phyloP scores from a whole-genome alignment of 2,329 filamentous ascomycete species.

The Esteya vermicola region DNA sequence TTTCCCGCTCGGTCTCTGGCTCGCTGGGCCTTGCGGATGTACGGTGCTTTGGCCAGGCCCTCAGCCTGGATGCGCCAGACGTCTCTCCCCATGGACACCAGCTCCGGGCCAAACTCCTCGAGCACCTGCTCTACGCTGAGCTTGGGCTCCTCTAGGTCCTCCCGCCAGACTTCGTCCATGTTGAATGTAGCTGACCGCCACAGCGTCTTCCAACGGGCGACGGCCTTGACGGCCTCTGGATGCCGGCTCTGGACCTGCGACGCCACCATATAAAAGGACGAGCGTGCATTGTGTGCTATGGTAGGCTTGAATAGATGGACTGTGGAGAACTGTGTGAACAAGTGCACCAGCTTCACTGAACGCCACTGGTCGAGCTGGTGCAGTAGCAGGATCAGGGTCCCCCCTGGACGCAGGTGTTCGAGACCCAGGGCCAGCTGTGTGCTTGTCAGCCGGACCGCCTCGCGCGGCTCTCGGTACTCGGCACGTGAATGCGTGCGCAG shows the following conservation, averaged over 20 bases:
- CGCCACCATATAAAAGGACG: constrained; percentile 40
- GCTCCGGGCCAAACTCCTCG: constrained; percentile 19
- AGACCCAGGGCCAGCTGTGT: constrained; percentile 31
- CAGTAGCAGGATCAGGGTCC: constrained; percentile 35
- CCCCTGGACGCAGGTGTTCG: constrained; percentile 27
- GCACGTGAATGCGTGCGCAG: constrained; percentile 22
- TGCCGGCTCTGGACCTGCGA: constrained; percentile 21
- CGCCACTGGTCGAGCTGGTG: constrained; percentile 30
- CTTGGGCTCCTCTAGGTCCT: constrained; percentile 6
- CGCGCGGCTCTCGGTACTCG: constrained; percentile 17
- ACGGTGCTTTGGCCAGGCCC: constrained; percentile 8
- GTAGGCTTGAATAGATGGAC: constrained; percentile 30
- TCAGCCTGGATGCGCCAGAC: constrained; percentile 22
- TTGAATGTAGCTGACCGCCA: constrained; percentile 27
- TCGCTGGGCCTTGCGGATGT: too few species aligned
- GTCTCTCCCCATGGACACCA: constrained; percentile 16
- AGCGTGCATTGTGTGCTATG: constrained; percentile 23
- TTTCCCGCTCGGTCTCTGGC: too few species aligned
- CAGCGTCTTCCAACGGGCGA: constrained; percentile 23
- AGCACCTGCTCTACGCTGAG: constrained; percentile 15
- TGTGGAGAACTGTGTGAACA: constrained; percentile 25
- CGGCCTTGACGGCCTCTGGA: constrained; percentile 18
- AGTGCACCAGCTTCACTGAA: constrained; percentile 21
- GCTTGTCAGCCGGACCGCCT: constrained; percentile 21
- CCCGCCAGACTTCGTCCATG: constrained; percentile 13